A percentile compares a stretch with the other conserved stretches of the same genome.
These are phyloP conservation scores for Trichoderma gracile DNA, from an alignment of 2,329 filamentous ascomycete species.

Conservation along the genomic window DNA sequence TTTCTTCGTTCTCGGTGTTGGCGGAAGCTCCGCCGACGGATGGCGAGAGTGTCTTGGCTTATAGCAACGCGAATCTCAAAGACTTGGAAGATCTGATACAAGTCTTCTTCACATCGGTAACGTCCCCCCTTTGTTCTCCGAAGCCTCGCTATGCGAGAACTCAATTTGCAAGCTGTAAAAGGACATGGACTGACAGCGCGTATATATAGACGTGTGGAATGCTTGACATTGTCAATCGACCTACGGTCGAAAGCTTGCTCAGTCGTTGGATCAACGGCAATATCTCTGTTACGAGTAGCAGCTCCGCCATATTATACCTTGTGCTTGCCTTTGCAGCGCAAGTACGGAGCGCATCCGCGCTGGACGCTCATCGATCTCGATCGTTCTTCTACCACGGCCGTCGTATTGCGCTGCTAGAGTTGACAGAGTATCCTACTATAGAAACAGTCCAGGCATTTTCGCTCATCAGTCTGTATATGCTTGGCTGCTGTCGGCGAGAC, in stretches of 20 bases:
- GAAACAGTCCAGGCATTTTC: conserved; percentile 6
- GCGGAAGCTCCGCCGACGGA: neutral
- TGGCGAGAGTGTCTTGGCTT: conserved; percentile 1
- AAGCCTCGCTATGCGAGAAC: too few relatives aligned
- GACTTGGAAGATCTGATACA: neutral
- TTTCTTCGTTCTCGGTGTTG: neutral
- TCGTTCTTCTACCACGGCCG: conserved; percentile 14
- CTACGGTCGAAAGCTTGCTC: neutral
- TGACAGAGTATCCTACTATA: neutral
- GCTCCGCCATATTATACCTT: neutral
- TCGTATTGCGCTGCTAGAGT: conserved; percentile 5
- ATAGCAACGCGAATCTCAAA: conserved; percentile 3
- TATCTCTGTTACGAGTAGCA: conserved; percentile 4
- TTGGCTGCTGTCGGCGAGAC: neutral
- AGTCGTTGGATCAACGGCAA: neutral
- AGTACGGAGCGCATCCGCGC: neutral
- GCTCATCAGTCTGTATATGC: conserved; percentile 4
- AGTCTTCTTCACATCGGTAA: neutral
- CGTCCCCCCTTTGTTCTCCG: fast-evolving
- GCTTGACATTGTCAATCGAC: conserved; percentile 3
- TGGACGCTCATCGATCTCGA: neutral
- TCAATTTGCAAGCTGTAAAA: too few relatives aligned
- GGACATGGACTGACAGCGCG: neutral
- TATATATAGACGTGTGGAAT: neutral
- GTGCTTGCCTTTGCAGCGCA: conserved; percentile 3